Evolutionary conservation across 768 basidiomycete species (phyloP), one percentile per base, ranked within the genome.

Genomic region (Podaxis sp.): DNA sequence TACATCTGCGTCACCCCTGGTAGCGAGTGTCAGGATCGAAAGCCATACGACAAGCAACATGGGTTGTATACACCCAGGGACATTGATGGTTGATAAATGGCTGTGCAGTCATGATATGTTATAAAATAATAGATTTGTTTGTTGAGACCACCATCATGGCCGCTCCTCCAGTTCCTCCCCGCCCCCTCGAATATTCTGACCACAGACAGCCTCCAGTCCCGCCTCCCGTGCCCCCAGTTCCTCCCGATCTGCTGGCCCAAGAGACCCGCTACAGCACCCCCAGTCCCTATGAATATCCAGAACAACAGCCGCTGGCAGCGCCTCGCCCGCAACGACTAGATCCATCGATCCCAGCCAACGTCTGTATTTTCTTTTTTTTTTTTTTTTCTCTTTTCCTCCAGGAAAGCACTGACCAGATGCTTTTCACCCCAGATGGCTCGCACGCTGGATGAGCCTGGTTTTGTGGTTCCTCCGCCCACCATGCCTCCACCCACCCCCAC

Each of bases 241-340:
- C 83, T 5, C 74, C 79, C 5, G 71, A 72, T 53, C 73, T 79
- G 54, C 66, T 68, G 4, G 52, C 57, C 6, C 56, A 69, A 50
- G 67, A 65, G 9, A 67, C 70, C 35, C 53, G 65, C 3, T 69
- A 68, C 62, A 68, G 62, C 50, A 69, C 68, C 1, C 69, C 70
- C 2, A 71, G 66, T 18, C 68, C 62, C 10, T 74, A 73, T 54
- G 74, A 74, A 46, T 53, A 62, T 57, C 68, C 62, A 52, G 68
- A 64, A 18, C 79, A 48, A 23, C 82, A 2, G 62, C 78, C 87
- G 3, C 71, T 90, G 18, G 80, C 80, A 2, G 89, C 89, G 0
- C 89, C 89, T 4, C 77, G 85, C 10, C 87, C 89, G 0, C 84
- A 87, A 65, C 80, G 83, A 40, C 59, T 87, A 11, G 83, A 87